These are phyloP conservation scores for Aureococcus anophagefferens DNA, from an alignment of 108 stramenopile species.

Conservation along the genomic window DNA sequence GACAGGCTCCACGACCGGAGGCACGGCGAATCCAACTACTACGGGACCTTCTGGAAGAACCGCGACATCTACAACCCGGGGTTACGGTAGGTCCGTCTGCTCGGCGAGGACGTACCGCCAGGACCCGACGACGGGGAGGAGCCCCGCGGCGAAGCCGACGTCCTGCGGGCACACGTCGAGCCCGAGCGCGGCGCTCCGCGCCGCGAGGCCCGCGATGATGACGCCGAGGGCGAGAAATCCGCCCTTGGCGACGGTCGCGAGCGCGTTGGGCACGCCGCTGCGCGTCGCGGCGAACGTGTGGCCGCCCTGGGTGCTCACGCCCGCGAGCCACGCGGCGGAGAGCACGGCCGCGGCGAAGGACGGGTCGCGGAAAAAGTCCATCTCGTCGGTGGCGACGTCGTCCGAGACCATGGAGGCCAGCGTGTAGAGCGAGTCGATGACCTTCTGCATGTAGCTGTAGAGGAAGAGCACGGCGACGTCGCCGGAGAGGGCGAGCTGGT, in stretches of 20 bases:
- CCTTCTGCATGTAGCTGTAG: not conserved
- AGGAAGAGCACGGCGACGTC: slow-evolving; percentile 1
- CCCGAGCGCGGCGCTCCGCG: not conserved
- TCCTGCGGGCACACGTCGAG: not conserved
- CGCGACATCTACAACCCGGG: too few relatives aligned
- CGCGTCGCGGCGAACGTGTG: not conserved
- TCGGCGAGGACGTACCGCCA: not conserved
- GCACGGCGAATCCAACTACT: too few relatives aligned
- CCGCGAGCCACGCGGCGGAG: not conserved
- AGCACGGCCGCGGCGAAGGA: not conserved
- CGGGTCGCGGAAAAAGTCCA: not conserved
- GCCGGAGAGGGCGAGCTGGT: not conserved
- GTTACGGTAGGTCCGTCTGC: too few relatives aligned
- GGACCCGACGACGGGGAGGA: not conserved
- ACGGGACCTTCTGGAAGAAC: too few relatives aligned
- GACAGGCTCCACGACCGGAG: too few relatives aligned
- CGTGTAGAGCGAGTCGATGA: not conserved
- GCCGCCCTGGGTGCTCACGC: not conserved
- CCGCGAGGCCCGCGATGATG: not conserved
- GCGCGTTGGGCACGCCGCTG: not conserved
- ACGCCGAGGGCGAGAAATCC: not conserved
- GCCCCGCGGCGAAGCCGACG: not conserved
- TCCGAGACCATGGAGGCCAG: not conserved
- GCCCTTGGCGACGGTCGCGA: not conserved
- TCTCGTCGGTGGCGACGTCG: not conserved